These are phyloP conservation scores for Neobulgaria alba DNA, from an alignment of 2,329 filamentous ascomycete species.

Conservation along the genomic window DNA sequence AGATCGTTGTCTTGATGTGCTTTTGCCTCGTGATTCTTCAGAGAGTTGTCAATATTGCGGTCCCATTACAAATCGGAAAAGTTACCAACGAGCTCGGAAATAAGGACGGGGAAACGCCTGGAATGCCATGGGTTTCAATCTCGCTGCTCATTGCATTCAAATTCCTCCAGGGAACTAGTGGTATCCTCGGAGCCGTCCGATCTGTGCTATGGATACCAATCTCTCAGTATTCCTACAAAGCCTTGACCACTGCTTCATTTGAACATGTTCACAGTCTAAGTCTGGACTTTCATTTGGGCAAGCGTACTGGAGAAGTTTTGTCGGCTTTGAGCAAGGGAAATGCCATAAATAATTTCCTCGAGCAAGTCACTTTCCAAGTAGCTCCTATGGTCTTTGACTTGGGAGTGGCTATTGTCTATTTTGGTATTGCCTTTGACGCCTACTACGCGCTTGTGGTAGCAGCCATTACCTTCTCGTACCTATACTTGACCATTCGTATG, in stretches of 20 bases:
- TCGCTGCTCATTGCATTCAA: constrained; percentile 69
- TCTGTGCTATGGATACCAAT: constrained; percentile 93
- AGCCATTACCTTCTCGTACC: constrained; percentile 89
- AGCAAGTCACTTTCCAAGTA: constrained; percentile 93
- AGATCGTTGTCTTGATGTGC: constrained; percentile 73
- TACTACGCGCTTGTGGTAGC: constrained; percentile 86
- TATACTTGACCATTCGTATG: constrained; percentile 94
- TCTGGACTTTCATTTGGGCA: constrained; percentile 91
- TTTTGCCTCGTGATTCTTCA: constrained; percentile 73
- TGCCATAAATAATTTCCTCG: constrained; percentile 92
- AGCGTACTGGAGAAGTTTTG: constrained; percentile 91
- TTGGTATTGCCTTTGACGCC: constrained; percentile 70
- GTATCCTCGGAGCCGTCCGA: constrained; percentile 73
- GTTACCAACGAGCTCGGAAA: constrained; percentile 68
- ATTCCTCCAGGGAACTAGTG: constrained; percentile 80
- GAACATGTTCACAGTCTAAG: constrained; percentile 95
- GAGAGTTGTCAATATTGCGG: constrained; percentile 75
- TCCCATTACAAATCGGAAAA: constrained; percentile 70
- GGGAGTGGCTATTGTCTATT: constrained; percentile 73
- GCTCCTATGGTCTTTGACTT: constrained; percentile 92
- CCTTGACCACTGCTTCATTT: constrained; percentile 88
- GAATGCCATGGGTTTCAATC: constrained; percentile 64
- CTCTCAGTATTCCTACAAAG: constrained; percentile 91
- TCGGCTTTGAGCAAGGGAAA: constrained; percentile 94
- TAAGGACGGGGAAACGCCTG: constrained; percentile 30